Conservation (phyloP, 768 basidiomycete species). For the Lyophyllum semitale region DNA sequence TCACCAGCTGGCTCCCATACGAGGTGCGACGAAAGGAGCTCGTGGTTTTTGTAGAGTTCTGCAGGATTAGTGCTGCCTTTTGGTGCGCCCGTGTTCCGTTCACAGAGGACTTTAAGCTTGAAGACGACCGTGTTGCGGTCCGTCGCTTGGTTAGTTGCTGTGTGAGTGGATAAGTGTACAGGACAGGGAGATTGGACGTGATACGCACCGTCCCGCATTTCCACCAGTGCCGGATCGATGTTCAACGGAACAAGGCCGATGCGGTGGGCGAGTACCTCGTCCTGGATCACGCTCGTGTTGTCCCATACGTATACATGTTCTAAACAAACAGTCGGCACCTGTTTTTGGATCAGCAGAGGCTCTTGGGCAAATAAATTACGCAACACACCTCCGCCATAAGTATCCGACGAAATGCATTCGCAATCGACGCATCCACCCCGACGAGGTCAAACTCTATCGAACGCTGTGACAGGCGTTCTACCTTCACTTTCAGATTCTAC, state of each 20-base stretch:
- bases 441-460: constrained; percentile 94
- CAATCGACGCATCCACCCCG: constrained; percentile 94
- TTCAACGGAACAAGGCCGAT: constrained; percentile 89
- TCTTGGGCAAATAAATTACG: not conserved
- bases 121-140: constrained; percentile 95
- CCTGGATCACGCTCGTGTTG: constrained; percentile 92
- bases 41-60: constrained; percentile 72
- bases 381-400: constrained; percentile 86
- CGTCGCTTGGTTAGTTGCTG: constrained; percentile 61
- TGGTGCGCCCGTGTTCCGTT: constrained; percentile 55
- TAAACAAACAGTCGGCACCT: constrained; percentile 92
- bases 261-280: constrained; percentile 93
- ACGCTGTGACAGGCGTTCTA: constrained; percentile 78
- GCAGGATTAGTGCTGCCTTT: constrained; percentile 56
- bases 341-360: constrained; percentile 4
- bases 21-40: constrained; percentile 67
- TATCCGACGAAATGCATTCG: constrained; percentile 91
- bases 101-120: constrained; percentile 66
- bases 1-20: constrained; percentile 83
- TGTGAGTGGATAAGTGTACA: constrained; percentile 28
- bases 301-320: constrained; percentile 93
- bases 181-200: not conserved
- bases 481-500: constrained; percentile 72
- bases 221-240: constrained; percentile 76
- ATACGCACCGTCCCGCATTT: constrained; percentile 45